Conservation (phyloP, 1,284 basidiomycete species). For the Austropuccinia psidii region DNA sequence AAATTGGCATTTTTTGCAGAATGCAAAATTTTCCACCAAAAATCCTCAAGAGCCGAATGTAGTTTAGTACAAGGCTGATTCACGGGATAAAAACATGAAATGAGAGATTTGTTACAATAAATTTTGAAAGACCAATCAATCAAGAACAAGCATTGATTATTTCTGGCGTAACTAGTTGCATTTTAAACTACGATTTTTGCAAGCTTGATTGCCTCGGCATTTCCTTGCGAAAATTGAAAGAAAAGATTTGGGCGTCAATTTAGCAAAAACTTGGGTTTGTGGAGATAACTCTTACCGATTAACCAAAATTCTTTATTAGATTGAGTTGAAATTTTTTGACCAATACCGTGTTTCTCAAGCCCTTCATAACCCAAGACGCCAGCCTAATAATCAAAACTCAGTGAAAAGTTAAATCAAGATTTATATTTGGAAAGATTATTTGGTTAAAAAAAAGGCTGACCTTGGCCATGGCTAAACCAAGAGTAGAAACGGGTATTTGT, state of each 20-base stretch:
- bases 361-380: background rate
- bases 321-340: background rate
- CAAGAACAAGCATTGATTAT: too few species aligned
- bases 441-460: background rate
- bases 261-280: background rate
- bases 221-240: background rate
- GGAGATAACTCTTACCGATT: background rate
- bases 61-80: too few species aligned
- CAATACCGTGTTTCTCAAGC: constrained; percentile 2
- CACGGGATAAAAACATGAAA: too few species aligned
- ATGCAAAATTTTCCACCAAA: too few species aligned
- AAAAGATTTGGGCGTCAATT: background rate
- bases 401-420: background rate
- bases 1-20: too few species aligned
- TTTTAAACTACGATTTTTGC: background rate
- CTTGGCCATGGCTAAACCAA: background rate
- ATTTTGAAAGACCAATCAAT: too few species aligned
- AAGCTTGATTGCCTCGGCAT: background rate
- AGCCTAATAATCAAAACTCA: background rate
- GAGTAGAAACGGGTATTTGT: background rate
- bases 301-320: background rate
- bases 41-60: too few species aligned
- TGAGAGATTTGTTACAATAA: too few species aligned
- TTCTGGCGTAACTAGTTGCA: too few species aligned
- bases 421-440: background rate